A percentile compares a stretch with the other conserved stretches of the same genome.
Evolutionary conservation across 164 flowering plant genomes (phyloP).

Genomic region (Liriodendron chinense): DNA sequence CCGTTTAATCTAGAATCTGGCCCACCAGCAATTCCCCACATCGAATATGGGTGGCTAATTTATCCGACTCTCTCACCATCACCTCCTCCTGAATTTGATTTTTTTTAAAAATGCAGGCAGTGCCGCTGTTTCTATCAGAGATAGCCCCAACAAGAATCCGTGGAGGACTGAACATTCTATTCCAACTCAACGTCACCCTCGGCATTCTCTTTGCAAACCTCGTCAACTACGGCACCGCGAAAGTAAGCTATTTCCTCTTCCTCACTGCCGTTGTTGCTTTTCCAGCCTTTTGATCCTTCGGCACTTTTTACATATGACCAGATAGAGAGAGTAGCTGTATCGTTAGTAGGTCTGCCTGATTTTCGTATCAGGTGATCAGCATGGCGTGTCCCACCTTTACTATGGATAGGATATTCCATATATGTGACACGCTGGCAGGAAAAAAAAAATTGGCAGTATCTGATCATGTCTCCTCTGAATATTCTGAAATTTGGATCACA

Average conservation of each 20-base stretch:
- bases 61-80: background rate
- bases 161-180: constrained; percentile 87
- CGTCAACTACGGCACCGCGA: constrained; percentile 82
- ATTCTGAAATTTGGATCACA: too few relatives aligned
- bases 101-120: constrained; percentile 50
- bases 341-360: too few relatives aligned
- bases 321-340: too few relatives aligned
- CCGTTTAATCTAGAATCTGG: background rate
- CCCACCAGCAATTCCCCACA: too few relatives aligned
- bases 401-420: too few relatives aligned
- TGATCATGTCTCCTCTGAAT: too few relatives aligned
- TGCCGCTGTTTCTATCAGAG: constrained; percentile 89
- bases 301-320: background rate
- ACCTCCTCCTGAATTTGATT: background rate
- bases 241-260: constrained; percentile 44
- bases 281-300: background rate
- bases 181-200: constrained; percentile 87
- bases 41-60: background rate
- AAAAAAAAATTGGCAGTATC: too few relatives aligned
- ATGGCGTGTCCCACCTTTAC: too few relatives aligned
- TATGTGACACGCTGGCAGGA: too few relatives aligned
- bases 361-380: too few relatives aligned
- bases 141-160: constrained; percentile 94
- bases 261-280: background rate
- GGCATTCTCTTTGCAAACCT: constrained; percentile 94